Evolutionary conservation across 2,329 filamentous ascomycete species (phyloP), one percentile per base, ranked within the genome.

Genomic region (Talaromyces amestolkiae): DNA sequence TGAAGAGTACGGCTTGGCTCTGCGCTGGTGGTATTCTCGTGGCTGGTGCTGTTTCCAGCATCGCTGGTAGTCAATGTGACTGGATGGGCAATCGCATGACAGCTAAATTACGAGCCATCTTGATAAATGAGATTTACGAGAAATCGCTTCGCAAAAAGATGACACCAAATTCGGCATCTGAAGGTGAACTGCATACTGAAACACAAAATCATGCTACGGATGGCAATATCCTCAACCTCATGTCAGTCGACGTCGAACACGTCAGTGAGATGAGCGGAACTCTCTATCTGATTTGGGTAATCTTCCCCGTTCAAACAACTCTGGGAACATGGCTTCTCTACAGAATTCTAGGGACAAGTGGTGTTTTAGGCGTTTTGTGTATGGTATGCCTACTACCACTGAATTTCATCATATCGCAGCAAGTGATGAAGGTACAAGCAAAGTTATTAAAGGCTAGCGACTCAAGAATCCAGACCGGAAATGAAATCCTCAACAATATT

Each of bases 91-190:
- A n/a, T 19, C 47, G 24, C 15, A 54, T 39, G 15, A 22, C 17
- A 9, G 47, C 47, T 5, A 54, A 54, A 22, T 2, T 62, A 37
- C 60, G 60, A 33, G 19, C 60, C 13, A 27, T 53, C 6, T 17
- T 62, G 22, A 24, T 62, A 17, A 54, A 54, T n/a, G 60, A 62
- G n/a, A 62, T 62, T 19, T 62, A 62, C 35, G 39, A 19, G 4
- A 62, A 62, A 10, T 31, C 39, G 11, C 47, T 62, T 6, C 45
- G 47, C 11, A 62, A 62, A 41, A 27, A 35, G 10, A 49, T 62
- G 22, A 33, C 60, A 22, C n/a, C 27, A 15, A 9, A 35, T 17
- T 9, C n/a, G n/a, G n/a, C n/a, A 8, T 8, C 43, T 4, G 43
- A 49, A 37, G n/a, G 41, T 22, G 19, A 19, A 19, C 15, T 17